A percentile compares a stretch with the other conserved stretches of the same genome.
Conservation (phyloP, 768 basidiomycete species). For the Boletales sp. region DNA sequence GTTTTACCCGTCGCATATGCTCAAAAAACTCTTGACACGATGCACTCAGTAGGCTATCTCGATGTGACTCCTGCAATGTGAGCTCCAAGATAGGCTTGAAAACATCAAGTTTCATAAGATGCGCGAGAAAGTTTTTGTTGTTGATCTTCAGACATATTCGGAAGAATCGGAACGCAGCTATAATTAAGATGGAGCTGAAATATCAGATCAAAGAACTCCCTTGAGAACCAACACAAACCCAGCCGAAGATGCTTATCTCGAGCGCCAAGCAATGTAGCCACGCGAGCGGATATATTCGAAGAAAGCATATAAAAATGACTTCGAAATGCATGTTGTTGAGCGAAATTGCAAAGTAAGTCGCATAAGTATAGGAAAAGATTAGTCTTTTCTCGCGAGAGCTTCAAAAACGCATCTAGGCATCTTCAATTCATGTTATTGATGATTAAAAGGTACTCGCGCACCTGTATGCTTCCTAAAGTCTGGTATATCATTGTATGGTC, state of each 20-base stretch:
- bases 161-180: conserved; percentile 92
- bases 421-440: conserved; percentile 2
- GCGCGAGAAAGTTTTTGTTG: conserved; percentile 68
- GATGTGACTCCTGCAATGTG: conserved; percentile 73
- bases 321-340: conserved; percentile 86
- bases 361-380: conserved; percentile 87
- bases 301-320: conserved; percentile 89
- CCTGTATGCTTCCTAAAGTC: conserved; percentile 57
- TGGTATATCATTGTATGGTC: conserved; percentile 71
- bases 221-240: conserved; percentile 48
- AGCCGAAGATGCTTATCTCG: conserved; percentile 92
- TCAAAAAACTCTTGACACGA: conserved; percentile 97
- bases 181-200: conserved; percentile 2
- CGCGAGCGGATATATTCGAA: conserved; percentile 65
- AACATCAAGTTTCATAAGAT: conserved; percentile 82
- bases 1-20: conserved; percentile 76
- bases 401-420: conserved; percentile 46
- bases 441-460: conserved; percentile 13
- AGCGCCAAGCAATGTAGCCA: conserved; percentile 74
- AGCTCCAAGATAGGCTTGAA: conserved; percentile 81
- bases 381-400: conserved; percentile 67
- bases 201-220: conserved; percentile 9
- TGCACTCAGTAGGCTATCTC: conserved; percentile 91
- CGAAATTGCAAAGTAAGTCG: conserved; percentile 87
- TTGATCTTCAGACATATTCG: conserved; percentile 78